Evolutionary conservation across 441 rosid species (phyloP), one percentile per base, ranked within the genome.

Genomic region (Erodium trifolium): DNA sequence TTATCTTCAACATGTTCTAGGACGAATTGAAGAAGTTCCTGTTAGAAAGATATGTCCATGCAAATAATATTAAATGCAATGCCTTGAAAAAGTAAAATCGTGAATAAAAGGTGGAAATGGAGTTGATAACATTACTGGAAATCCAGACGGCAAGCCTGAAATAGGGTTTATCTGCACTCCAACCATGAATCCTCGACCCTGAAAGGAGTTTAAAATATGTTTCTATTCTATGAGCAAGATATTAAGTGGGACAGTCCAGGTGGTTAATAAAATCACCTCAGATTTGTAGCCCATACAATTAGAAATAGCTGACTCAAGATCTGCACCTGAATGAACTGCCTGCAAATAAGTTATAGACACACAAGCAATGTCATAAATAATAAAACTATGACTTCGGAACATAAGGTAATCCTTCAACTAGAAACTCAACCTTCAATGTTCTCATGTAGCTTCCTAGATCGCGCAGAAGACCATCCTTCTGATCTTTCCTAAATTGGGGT

Each of bases 301-400:
- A 72, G 91, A 76, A 78, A 92, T 82, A 71, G 99, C 91, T 53
- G 99, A 94, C 78, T 92, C 99, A 47, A 94, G 96, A 82, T 94
- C 99, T 71, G 97, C 99, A 74, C 99, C 99, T 23, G 98, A 94
- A 85, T 94, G 99, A 79, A 94, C 99, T 39, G 99, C 99, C 99
- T 94, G 73, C 53, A 79, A 29, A 81, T 71, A 74, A 73, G 76
- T 67, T 67, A 76, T 41, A 72, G 71, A 37, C 27, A 27, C 49
- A 71, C 17, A 4, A 51, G 17, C 57, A n/a, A 51, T 13, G 17
- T 4, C 41, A 35, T n/a, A 51, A 47, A 51, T 51, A 14, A 51
- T 51, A 4, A 47, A 51, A 51, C 57, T 51, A 13, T n/a, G 64
- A 65, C 41, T 65, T 17, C 2, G 11, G 0, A 64, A 72, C 10